Evolutionary conservation across 1,139 yeast species (phyloP).

Genomic region (Pichia sp.): DNA sequence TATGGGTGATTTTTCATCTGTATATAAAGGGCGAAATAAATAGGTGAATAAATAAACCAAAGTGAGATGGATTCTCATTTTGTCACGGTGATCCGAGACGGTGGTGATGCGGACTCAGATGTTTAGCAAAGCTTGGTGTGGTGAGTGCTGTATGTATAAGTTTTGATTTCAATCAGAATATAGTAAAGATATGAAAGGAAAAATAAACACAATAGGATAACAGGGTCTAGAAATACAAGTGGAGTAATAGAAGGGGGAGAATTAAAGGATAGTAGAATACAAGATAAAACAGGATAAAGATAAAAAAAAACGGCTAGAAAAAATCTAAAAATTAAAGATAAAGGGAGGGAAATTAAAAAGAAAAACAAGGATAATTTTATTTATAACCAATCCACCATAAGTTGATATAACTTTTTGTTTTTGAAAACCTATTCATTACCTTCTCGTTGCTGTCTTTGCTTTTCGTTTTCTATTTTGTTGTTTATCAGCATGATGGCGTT

Average conservation of each 20-base stretch:
- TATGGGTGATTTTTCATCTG: too few relatives aligned
- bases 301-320: neutral
- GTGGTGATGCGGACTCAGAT: too few relatives aligned
- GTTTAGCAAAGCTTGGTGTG: too few relatives aligned
- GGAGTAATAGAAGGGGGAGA: neutral
- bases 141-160: too few relatives aligned
- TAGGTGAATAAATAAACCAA: too few relatives aligned
- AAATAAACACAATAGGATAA: too few relatives aligned
- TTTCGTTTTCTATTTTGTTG: constrained; percentile 69
- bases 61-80: too few relatives aligned
- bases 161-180: too few relatives aligned
- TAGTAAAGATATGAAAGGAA: too few relatives aligned
- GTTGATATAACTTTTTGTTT: too few relatives aligned
- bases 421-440: constrained; percentile 4
- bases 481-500: constrained; percentile 77
- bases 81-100: too few relatives aligned
- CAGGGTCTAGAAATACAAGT: neutral
- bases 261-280: neutral
- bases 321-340: neutral
- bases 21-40: too few relatives aligned
- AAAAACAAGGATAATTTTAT: neutral
- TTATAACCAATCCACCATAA: neutral
- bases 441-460: constrained; percentile 36
- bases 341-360: neutral
- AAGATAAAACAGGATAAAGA: neutral